Evolutionary conservation across 345 rosid species (phyloP).

Genomic region (Hibiscus trionum): DNA sequence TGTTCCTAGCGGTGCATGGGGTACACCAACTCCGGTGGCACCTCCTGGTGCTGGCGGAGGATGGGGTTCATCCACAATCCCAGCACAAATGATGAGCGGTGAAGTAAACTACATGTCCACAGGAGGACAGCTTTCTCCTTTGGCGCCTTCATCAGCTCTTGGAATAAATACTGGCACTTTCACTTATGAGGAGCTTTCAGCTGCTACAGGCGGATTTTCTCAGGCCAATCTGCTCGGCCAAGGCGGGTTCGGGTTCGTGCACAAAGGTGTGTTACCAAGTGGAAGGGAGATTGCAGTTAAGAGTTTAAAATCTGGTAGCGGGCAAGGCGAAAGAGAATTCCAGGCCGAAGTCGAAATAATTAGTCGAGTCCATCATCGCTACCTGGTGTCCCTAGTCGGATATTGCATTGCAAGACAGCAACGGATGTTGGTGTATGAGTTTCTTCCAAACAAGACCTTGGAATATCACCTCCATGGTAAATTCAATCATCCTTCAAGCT

Average conservation of each 20-base stretch:
- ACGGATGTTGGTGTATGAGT: conserved; percentile 88
- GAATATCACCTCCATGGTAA: conserved; percentile 82
- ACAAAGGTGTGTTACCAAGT: conserved; percentile 74
- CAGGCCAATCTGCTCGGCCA: conserved; percentile 69
- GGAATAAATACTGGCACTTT: conserved; percentile 79
- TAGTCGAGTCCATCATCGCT: conserved; percentile 93
- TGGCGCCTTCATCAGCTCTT: conserved; percentile 83
- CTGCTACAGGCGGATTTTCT: conserved; percentile 68
- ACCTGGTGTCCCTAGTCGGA: conserved; percentile 86
- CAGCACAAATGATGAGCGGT: conserved; percentile 30
- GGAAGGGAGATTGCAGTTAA: conserved; percentile 87
- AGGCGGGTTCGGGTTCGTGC: conserved; percentile 94
- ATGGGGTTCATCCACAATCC: conserved; percentile 43
- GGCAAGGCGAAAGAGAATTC: conserved; percentile 97
- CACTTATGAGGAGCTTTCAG: conserved; percentile 67
- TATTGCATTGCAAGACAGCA: conserved; percentile 73
- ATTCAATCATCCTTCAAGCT: neutral
- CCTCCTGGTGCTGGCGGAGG: conserved; percentile 21
- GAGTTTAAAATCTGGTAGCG: conserved; percentile 78
- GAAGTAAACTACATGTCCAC: conserved; percentile 50
- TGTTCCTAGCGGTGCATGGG: conserved; percentile 21
- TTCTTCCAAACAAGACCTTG: conserved; percentile 73
- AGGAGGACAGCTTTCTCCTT: conserved; percentile 40
- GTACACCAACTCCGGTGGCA: conserved; percentile 29
- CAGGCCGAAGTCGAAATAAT: conserved; percentile 95